Percentiles rank a stretch among this genome's conserved stretches.
These are phyloP conservation scores for Rhodotorula sp. DNA, from an alignment of 1,284 basidiomycete genomes.

Conservation along the genomic window DNA sequence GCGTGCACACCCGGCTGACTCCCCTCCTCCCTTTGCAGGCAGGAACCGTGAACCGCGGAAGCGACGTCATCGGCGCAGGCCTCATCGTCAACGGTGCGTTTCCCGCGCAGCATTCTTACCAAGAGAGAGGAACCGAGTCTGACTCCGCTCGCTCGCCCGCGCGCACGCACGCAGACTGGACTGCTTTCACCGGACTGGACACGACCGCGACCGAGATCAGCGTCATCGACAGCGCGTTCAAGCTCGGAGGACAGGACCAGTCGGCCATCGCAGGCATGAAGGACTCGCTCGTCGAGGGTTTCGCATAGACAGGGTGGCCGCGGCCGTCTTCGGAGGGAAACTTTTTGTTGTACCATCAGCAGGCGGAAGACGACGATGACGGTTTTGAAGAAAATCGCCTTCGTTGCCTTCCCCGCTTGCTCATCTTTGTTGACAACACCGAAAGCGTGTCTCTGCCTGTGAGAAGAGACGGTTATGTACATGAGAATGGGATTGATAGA, in stretches of 20 bases:
- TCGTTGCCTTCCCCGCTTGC: too few relatives aligned
- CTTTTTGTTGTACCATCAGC: too few relatives aligned
- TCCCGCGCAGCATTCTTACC: background rate
- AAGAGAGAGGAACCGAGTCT: background rate
- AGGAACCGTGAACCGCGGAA: conserved; percentile 96
- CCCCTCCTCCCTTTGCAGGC: conserved; percentile 58
- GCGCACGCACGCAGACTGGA: conserved; percentile 67
- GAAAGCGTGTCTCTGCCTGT: too few relatives aligned
- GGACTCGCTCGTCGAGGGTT: conserved; percentile 44
- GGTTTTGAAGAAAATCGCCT: too few relatives aligned
- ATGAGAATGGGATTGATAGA: too few relatives aligned
- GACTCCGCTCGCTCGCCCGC: background rate
- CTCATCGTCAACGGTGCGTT: conserved; percentile 75
- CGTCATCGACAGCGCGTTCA: conserved; percentile 97
- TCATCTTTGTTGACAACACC: too few relatives aligned
- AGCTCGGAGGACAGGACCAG: conserved; percentile 43
- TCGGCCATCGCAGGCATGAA: conserved; percentile 42
- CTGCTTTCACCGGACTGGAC: conserved; percentile 92
- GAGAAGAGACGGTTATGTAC: too few relatives aligned
- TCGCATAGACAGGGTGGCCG: conserved; percentile 24
- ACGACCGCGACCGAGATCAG: conserved; percentile 98
- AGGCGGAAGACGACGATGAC: too few relatives aligned
- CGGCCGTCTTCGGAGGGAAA: too few relatives aligned
- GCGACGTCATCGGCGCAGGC: conserved; percentile 95
- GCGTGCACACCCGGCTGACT: background rate